A percentile compares a stretch with the other conserved stretches of the same genome.
These are phyloP conservation scores for Fusarium fujikuroi DNA, from an alignment of 2,329 filamentous ascomycete species.

Conservation along the genomic window DNA sequence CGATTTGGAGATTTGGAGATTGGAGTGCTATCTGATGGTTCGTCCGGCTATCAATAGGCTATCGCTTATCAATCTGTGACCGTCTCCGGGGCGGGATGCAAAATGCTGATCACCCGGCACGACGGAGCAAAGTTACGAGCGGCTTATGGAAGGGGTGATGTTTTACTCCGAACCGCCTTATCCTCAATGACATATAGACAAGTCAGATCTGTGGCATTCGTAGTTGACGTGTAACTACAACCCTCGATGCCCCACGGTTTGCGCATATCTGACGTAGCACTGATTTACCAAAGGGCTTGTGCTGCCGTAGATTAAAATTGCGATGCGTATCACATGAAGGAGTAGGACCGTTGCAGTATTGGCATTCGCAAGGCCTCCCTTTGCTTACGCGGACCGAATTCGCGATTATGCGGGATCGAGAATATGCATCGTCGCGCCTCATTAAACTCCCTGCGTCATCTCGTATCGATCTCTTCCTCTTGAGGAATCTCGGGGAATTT, in stretches of 20 bases:
- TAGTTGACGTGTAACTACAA: background rate
- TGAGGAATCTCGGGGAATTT: slow-evolving; percentile 21
- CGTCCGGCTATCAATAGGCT: slow-evolving; percentile 8
- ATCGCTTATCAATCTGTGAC: slow-evolving; percentile 19
- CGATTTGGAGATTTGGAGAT: slow-evolving; percentile 25
- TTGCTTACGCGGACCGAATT: slow-evolving; percentile 29
- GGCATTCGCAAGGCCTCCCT: slow-evolving; percentile 17
- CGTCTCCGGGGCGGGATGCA: background rate
- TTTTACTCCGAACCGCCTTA: background rate
- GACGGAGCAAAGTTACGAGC: slow-evolving; percentile 18
- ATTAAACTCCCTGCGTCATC: slow-evolving; percentile 19
- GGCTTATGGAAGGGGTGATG: slow-evolving; percentile 6
- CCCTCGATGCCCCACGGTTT: background rate
- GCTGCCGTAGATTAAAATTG: slow-evolving; percentile 19
- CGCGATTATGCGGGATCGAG: slow-evolving; percentile 29
- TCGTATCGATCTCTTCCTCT: slow-evolving; percentile 19
- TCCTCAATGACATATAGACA: background rate
- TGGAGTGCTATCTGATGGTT: slow-evolving; percentile 9
- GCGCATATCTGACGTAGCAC: slow-evolving; percentile 12
- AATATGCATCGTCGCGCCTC: slow-evolving; percentile 24
- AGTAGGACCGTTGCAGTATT: slow-evolving; percentile 3
- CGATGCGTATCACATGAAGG: slow-evolving; percentile 19
- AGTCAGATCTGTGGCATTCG: background rate
- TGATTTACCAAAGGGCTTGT: slow-evolving; percentile 3
- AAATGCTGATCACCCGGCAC: slow-evolving; percentile 6